phyloP scores from a whole-genome alignment of 495 filamentous ascomycete genomes.

The Bathelium albidoporum region DNA sequence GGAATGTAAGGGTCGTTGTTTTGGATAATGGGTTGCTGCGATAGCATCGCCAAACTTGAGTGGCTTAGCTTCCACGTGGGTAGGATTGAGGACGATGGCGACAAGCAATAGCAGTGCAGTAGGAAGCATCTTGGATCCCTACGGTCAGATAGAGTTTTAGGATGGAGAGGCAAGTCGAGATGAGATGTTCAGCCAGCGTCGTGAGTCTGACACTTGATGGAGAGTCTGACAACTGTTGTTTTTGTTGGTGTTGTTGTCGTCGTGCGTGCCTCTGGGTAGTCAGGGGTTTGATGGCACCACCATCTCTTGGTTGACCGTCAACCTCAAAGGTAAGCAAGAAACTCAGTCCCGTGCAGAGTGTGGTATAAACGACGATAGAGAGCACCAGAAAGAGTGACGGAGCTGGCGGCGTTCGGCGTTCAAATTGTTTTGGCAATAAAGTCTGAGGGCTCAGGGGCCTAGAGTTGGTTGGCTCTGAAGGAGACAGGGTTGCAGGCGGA shows the following conservation, averaged over 20 bases:
- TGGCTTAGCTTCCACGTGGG: neutral
- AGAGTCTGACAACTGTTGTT: neutral
- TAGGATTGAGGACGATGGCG: neutral
- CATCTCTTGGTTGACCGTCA: neutral
- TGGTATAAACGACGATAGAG: neutral
- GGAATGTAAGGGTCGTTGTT: neutral
- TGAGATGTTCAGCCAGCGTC: neutral
- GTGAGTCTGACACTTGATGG: neutral
- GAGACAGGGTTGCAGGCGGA: neutral
- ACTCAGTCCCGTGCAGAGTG: neutral
- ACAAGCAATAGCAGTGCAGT: neutral
- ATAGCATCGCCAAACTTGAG: constrained; percentile 1
- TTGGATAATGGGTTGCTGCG: neutral
- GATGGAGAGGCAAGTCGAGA: neutral
- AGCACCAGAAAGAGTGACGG: neutral
- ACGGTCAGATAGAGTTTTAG: neutral
- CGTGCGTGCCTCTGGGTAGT: neutral
- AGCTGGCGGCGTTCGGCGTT: neutral
- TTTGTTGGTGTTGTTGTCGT: neutral
- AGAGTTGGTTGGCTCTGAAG: neutral
- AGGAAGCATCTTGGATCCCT: neutral
- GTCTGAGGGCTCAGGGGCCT: neutral
- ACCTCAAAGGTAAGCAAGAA: neutral
- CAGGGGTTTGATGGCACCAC: neutral
- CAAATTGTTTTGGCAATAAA: neutral